phyloP scores from a whole-genome alignment of 2,329 filamentous ascomycete genomes.

The Ophiostoma tasmaniense region DNA sequence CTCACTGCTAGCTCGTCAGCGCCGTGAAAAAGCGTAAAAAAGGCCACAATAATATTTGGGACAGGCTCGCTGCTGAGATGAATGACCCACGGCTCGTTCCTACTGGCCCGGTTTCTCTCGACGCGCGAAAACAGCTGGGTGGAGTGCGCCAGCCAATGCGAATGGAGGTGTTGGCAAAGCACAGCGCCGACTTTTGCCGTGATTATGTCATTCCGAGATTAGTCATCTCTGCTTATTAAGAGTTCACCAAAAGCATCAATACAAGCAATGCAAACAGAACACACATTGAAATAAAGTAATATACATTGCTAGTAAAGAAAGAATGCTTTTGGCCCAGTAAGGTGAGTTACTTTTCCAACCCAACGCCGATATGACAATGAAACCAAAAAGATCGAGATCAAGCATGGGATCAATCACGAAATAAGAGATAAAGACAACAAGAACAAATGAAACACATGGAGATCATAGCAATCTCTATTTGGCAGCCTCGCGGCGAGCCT shows the following conservation, averaged over 20 bases:
- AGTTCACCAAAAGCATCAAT: too few relatives aligned
- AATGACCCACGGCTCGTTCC: not conserved
- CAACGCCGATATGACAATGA: not conserved
- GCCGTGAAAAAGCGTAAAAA: not conserved
- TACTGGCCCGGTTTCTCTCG: conserved; percentile 10
- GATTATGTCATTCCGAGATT: not conserved
- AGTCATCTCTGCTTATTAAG: not conserved
- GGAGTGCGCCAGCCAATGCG: conserved; percentile 8
- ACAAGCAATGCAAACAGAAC: too few relatives aligned
- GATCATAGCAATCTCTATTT: not conserved
- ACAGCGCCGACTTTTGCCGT: conserved; percentile 16
- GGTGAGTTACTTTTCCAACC: not conserved
- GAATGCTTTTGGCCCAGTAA: not conserved
- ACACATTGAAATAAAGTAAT: too few relatives aligned
- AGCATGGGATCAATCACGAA: not conserved
- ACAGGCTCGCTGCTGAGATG: not conserved
- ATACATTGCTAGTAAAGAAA: not conserved
- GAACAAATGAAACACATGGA: not conserved
- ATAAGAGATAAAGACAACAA: not conserved
- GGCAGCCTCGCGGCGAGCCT: conserved; percentile 53
- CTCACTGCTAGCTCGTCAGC: conserved; percentile 10
- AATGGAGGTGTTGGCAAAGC: conserved; percentile 8
- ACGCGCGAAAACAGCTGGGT: conserved; percentile 8
- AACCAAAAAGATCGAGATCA: not conserved
- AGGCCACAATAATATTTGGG: too few relatives aligned